Evolutionary conservation across 2,329 filamentous ascomycete species (phyloP), one percentile per base, ranked within the genome.

Genomic region (Ascomycota sp.): DNA sequence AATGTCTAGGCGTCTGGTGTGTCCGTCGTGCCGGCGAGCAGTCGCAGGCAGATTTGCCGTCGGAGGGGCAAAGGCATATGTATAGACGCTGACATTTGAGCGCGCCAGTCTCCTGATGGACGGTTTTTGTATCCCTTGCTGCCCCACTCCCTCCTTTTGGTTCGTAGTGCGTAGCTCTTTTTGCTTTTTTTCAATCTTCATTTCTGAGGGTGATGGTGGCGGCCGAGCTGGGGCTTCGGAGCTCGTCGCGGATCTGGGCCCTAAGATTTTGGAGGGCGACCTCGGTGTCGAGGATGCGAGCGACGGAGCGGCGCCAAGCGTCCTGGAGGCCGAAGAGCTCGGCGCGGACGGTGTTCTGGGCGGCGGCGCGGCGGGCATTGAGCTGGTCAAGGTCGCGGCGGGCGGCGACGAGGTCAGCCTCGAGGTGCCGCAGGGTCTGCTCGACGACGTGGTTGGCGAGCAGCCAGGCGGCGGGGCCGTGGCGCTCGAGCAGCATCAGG

Each of bases 391-490:
- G 65, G 38, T 78, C 70, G 34, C 65, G 61, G 48, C 73, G 75
- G 13, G 66, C 56, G 24, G 59, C 63, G 10, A 70, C 73, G 29
- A 95, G 59, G 43, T 93, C 82, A 27, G 61, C 60, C 60, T 95
- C 86, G 19, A 91, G 45, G 9, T 51, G 51, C 30, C 64, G 63
- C 15, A 55, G 40, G 25, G 81, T 65, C 26, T 69, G 68, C 53
- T 94, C 86, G 13, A 83, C 52, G 40, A 79, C 71, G 41, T 75
- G 69, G 51, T 98, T 98, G 5, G 70, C 70, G 7, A 92, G 65
- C 32, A 98, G 61, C 86, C 89, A 95, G 8, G 81, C 76, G 50
- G 93, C 93, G 55, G 81, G 81, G 40, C 86, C 89, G 51, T 75
- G 75, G 30, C 63, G 63, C 43, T 89, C 79, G 13, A 93, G 66